phyloP scores from a whole-genome alignment of 257 asterid species.

The Nicotiana sylvestris region DNA sequence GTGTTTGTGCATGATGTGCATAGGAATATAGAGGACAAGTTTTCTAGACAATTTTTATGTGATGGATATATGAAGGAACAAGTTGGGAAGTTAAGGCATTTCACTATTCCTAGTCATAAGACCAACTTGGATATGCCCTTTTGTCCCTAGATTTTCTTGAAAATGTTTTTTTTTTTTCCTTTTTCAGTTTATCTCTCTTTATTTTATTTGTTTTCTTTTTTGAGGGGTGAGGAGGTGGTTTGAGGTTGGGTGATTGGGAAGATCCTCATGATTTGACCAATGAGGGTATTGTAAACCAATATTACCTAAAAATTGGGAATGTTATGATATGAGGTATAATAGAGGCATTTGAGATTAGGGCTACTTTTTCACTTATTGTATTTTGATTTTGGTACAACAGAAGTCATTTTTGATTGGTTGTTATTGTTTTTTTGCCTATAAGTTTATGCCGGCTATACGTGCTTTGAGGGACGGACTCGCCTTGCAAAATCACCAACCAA shows the following conservation, averaged over 20 bases:
- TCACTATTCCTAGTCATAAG: conserved; percentile 59
- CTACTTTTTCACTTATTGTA: not conserved
- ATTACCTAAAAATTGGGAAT: conserved; percentile 1
- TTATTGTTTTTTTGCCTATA: not conserved
- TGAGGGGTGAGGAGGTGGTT: not conserved
- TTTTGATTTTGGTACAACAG: not conserved
- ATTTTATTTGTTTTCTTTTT: not conserved
- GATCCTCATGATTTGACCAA: not conserved
- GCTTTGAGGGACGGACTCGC: too few species aligned
- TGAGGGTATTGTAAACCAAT: not conserved
- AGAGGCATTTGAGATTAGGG: not conserved
- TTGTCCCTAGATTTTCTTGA: not conserved
- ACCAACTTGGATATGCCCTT: conserved; percentile 40
- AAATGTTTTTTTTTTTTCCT: not conserved
- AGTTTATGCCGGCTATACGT: not conserved
- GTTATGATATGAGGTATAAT: not conserved
- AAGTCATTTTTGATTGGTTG: not conserved
- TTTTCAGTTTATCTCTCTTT: not conserved
- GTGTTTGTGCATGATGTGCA: conserved; percentile 90
- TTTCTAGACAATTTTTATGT: conserved; percentile 61
- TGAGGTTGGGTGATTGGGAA: not conserved
- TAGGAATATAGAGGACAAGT: conserved; percentile 74
- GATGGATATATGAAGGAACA: conserved; percentile 74
- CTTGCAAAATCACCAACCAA: too few species aligned
- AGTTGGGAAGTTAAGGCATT: conserved; percentile 78